These are phyloP conservation scores for Salix exigua DNA, from an alignment of 345 rosid species.

Conservation along the genomic window DNA sequence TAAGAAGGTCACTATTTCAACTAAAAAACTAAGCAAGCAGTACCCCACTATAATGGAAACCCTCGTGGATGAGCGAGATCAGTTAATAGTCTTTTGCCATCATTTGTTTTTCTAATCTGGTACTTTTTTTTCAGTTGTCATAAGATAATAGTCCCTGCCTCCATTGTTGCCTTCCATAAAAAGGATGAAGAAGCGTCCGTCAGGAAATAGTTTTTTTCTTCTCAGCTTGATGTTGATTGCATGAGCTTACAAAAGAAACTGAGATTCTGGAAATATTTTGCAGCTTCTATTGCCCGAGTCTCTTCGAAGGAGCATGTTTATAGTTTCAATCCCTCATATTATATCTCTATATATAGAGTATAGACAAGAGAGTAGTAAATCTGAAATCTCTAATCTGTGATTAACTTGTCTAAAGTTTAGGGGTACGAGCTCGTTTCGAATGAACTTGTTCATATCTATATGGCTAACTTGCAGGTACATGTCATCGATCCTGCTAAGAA, in stretches of 20 bases:
- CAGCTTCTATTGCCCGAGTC: too few relatives aligned
- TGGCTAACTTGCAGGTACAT: conserved; percentile 58
- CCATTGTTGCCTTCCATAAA: not conserved
- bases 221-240: not conserved
- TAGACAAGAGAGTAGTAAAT: not conserved
- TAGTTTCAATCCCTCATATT: too few relatives aligned
- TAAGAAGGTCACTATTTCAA: conserved; percentile 88
- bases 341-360: not conserved
- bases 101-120: not conserved
- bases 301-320: not conserved
- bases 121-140: not conserved
- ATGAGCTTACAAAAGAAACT: not conserved
- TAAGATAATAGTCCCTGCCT: not conserved
- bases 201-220: not conserved
- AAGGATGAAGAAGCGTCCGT: not conserved
- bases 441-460: not conserved
- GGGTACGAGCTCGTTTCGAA: not conserved
- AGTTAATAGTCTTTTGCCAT: conserved; percentile 52
- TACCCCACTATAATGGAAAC: conserved; percentile 94
- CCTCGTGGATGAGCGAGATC: conserved; percentile 91
- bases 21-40: conserved; percentile 92
- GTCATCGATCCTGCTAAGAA: conserved; percentile 65
- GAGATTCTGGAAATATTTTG: not conserved
- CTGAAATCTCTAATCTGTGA: not conserved
- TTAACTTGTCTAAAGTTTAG: not conserved